Percentiles rank a stretch among this genome's conserved stretches.
Evolutionary conservation across 495 filamentous ascomycete genomes (phyloP).

Genomic region (Penicillium psychrofluorescens): DNA sequence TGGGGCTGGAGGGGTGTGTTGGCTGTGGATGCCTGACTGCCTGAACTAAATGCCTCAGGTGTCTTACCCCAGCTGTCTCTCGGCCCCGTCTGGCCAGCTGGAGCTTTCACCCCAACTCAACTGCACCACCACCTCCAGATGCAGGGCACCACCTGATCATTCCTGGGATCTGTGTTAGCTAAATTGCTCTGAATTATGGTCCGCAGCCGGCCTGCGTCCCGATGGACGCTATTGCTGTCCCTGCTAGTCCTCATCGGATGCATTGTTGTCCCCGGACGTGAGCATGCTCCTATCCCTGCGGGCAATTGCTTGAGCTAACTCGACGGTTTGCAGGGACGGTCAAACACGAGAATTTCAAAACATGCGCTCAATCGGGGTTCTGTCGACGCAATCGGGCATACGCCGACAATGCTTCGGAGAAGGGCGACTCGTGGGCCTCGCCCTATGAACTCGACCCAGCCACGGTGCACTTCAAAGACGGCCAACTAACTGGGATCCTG

Average conservation of each 20-base stretch:
- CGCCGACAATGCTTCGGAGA: conserved; percentile 64
- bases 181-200: conserved; percentile 20
- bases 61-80: conserved; percentile 25
- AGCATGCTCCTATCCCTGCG: conserved; percentile 1
- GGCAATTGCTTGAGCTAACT: neutral
- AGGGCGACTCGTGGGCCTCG: conserved; percentile 62
- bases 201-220: conserved; percentile 42
- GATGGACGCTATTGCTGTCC: conserved; percentile 48
- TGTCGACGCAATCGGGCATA: conserved; percentile 88
- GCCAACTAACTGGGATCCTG: conserved; percentile 69
- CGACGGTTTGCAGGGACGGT: conserved; percentile 54
- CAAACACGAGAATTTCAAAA: conserved; percentile 96
- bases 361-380: conserved; percentile 89
- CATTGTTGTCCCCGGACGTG: conserved; percentile 33
- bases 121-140: conserved; percentile 24
- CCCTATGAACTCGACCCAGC: conserved; percentile 72
- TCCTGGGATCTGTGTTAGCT: too few relatives aligned
- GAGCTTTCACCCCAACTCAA: conserved; percentile 23
- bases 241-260: conserved; percentile 31
- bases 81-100: conserved; percentile 30
- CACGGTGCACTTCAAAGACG: conserved; percentile 68
- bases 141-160: conserved; percentile 19
- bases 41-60: conserved; percentile 15
- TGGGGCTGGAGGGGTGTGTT: conserved; percentile 18
- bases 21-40: neutral